These are phyloP conservation scores for Talaromyces thailandensis DNA, from an alignment of 495 filamentous ascomycete species.

Conservation along the genomic window DNA sequence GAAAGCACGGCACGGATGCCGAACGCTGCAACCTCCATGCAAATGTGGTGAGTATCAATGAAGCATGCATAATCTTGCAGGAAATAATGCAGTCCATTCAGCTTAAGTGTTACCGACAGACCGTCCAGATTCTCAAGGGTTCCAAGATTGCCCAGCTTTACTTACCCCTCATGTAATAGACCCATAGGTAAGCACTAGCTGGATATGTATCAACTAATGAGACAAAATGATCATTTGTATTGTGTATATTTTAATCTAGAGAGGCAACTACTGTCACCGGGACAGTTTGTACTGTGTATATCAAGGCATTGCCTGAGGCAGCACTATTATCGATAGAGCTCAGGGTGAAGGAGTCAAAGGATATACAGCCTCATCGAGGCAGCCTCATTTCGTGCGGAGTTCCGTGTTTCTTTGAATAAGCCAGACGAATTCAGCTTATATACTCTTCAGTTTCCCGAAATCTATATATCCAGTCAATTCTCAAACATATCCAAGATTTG, in stretches of 20 bases:
- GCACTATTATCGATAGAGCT: neutral
- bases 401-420: neutral
- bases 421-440: neutral
- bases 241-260: neutral
- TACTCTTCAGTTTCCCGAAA: neutral
- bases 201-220: neutral
- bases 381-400: neutral
- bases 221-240: neutral
- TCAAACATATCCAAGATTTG: neutral
- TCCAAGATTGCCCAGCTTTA: neutral
- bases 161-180: neutral
- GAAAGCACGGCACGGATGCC: too few relatives aligned
- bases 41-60: too few relatives aligned
- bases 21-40: too few relatives aligned
- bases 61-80: neutral
- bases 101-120: neutral
- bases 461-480: too few relatives aligned
- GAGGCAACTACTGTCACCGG: neutral
- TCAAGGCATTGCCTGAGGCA: neutral
- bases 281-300: neutral
- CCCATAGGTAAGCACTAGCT: neutral
- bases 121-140: neutral
- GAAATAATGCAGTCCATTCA: neutral
- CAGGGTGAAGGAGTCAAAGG: neutral
- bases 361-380: neutral